Evolutionary conservation across 805 yeast species (phyloP).

Genomic region (Kockiozyma suomiensis): DNA sequence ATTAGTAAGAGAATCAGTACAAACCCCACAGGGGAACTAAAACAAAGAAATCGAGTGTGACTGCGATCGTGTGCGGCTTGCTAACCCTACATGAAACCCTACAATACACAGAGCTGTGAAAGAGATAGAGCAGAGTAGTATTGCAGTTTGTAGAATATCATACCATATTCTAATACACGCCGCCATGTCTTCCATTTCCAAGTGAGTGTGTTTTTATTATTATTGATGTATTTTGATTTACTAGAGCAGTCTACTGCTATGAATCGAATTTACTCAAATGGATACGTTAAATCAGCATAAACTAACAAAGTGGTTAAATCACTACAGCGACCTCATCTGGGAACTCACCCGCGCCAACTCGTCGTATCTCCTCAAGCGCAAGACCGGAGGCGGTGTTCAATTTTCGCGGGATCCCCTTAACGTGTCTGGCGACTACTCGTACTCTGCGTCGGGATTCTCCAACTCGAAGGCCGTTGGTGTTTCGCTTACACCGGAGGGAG

Average conservation of each 20-base stretch:
- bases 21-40: not conserved
- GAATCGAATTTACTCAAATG: too few relatives aligned
- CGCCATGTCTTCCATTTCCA: slow-evolving; percentile 29
- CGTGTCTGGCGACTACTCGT: slow-evolving; percentile 51
- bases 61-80: slow-evolving; percentile 11
- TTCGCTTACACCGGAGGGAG: slow-evolving; percentile 43
- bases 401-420: slow-evolving; percentile 57
- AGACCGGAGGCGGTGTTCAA: slow-evolving; percentile 46
- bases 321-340: slow-evolving; percentile 53
- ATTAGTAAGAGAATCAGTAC: not conserved
- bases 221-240: too few relatives aligned
- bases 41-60: not conserved
- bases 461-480: slow-evolving; percentile 56
- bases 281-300: too few relatives aligned
- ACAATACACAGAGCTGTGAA: not conserved
- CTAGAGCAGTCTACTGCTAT: too few relatives aligned
- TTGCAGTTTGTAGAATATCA: not conserved
- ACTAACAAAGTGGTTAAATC: too few relatives aligned
- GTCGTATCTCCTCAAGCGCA: slow-evolving; percentile 52
- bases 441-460: slow-evolving; percentile 52
- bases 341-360: slow-evolving; percentile 53
- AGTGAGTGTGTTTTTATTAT: slow-evolving; percentile 13
- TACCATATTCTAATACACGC: not conserved
- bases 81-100: slow-evolving; percentile 9
- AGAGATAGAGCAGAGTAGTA: not conserved